Evolutionary conservation across 441 rosid species (phyloP), one percentile per base, ranked within the genome.

Genomic region (Viola pubescens): DNA sequence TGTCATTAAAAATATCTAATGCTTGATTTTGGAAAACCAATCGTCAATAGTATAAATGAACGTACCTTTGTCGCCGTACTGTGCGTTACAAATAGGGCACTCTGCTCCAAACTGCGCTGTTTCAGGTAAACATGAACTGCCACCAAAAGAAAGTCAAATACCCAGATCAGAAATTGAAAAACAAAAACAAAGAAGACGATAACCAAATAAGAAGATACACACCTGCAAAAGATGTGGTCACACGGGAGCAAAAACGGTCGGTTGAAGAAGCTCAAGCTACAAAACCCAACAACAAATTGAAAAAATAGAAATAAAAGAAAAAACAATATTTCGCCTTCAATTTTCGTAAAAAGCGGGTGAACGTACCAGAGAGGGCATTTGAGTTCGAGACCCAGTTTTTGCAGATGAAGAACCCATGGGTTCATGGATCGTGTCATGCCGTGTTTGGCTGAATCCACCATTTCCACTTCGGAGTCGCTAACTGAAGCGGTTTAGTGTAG

Each of bases 321-420:
- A 13, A 45, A 41, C 13, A 6, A 10, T 5, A 46, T 4, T 46
- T 10, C 10, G 46, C 10, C n/a, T 2, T 7, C 48, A 40, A 2
- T 4, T 14, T 41, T 41, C 19, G 4, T 34, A 13, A 5, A 26
- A 19, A 49, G 40, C 40, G 1, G 26, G 6, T 12, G 13, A 37
- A 77, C 83, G 19, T 68, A 91, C 98, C 98, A 91, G 60, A 85
- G 80, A 59, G 95, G 88, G 58, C 98, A 91, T 46, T 86, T 88
- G 72, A 88, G 94, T 66, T 91, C 96, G 19, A 91, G 87, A 54
- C 70, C 87, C 62, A 91, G 67, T 59, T 88, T 91, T 69, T 86
- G 92, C 48, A 91, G 78, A 71, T 85, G 88, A 56, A 88, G 91
- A 63, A 79, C 68, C 85, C 89, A 87, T 13, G 98, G 94, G 54